Evolutionary conservation across 2,329 filamentous ascomycete genomes (phyloP).

Genomic region (Colletotrichum sp.): DNA sequence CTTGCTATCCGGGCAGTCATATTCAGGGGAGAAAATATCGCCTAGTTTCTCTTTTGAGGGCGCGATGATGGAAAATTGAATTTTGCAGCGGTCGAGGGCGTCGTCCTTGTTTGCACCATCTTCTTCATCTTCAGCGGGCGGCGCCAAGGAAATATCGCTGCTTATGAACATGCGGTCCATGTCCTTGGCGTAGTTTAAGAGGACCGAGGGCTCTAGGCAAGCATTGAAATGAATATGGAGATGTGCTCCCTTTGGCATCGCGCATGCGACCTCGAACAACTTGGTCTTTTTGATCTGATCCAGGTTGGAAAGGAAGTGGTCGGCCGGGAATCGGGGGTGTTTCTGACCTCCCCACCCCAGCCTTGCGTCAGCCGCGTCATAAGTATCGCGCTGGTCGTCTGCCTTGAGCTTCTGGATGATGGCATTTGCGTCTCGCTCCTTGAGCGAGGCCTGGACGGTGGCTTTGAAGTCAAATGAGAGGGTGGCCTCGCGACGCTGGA

Average conservation of each 20-base stretch:
- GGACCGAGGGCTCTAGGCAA: slow-evolving; percentile 65
- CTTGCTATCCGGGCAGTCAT: slow-evolving; percentile 38
- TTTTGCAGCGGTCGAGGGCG: slow-evolving; percentile 50
- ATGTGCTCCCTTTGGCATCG: slow-evolving; percentile 74
- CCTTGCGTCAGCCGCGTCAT: slow-evolving; percentile 33
- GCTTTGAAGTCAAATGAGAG: slow-evolving; percentile 47
- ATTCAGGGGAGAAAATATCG: slow-evolving; percentile 54
- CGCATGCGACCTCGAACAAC: slow-evolving; percentile 60
- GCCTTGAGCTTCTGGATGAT: slow-evolving; percentile 44
- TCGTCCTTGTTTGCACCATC: slow-evolving; percentile 23
- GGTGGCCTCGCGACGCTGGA: slow-evolving; percentile 36
- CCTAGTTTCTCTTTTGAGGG: slow-evolving; percentile 37
- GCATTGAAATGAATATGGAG: slow-evolving; percentile 81
- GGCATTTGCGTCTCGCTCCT: slow-evolving; percentile 42
- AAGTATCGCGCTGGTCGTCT: slow-evolving; percentile 41
- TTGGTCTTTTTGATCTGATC: slow-evolving; percentile 59
- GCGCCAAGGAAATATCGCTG: slow-evolving; percentile 55
- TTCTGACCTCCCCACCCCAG: slow-evolving; percentile 46
- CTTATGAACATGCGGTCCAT: slow-evolving; percentile 74
- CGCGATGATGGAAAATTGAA: slow-evolving; percentile 59
- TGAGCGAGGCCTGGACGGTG: slow-evolving; percentile 31
- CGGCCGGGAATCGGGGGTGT: slow-evolving; percentile 52
- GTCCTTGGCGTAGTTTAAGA: slow-evolving; percentile 59
- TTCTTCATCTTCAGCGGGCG: not conserved
- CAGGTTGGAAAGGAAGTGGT: slow-evolving; percentile 64